phyloP scores from a whole-genome alignment of 2,329 filamentous ascomycete genomes.

The Amauroascus niger region DNA sequence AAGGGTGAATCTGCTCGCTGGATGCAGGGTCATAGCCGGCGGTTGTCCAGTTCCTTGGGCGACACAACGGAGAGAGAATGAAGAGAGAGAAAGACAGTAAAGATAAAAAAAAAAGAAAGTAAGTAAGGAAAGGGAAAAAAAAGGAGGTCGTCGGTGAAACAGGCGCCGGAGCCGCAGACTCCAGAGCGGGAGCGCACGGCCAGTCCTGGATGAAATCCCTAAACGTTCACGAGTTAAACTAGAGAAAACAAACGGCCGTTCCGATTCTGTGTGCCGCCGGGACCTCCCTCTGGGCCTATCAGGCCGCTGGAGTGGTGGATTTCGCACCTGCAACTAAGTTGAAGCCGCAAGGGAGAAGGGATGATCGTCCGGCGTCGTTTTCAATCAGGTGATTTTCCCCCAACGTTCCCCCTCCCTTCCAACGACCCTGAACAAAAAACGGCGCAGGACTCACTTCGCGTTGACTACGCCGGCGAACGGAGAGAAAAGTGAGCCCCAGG shows the following conservation, averaged over 20 bases:
- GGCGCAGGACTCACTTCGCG: too few species aligned
- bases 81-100: not conserved
- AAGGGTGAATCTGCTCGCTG: not conserved
- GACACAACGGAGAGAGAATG: too few species aligned
- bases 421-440: too few species aligned
- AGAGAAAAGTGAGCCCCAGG: not conserved
- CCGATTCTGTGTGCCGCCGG: not conserved
- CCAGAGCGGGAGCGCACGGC: not conserved
- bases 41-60: not conserved
- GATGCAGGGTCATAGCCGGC: not conserved
- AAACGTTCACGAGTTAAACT: too few species aligned
- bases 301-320: not conserved
- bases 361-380: slow-evolving; percentile 5
- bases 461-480: too few species aligned
- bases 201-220: too few species aligned
- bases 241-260: not conserved
- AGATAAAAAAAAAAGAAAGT: not conserved
- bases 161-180: not conserved
- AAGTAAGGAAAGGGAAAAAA: not conserved
- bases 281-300: slow-evolving; percentile 5
- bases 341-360: not conserved
- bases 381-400: slow-evolving; percentile 12
- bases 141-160: not conserved
- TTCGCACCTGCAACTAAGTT: not conserved
- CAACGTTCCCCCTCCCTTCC: too few species aligned